These are phyloP conservation scores for Xylaria sp. DNA, from an alignment of 2,329 filamentous ascomycete genomes.

Conservation along the genomic window DNA sequence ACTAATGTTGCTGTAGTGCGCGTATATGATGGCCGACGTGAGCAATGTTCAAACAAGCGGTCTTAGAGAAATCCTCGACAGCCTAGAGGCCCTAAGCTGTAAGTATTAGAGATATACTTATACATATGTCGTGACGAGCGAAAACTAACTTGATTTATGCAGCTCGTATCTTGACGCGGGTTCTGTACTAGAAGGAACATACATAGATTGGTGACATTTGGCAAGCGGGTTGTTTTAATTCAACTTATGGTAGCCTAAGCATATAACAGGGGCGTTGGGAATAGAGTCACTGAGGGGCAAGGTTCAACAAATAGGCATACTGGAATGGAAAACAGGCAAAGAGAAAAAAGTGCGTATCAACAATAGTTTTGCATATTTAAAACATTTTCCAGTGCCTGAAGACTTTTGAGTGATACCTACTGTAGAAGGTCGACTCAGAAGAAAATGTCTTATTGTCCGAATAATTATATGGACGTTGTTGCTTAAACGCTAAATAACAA, in stretches of 20 bases:
- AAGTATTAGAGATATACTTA: conserved; percentile 53
- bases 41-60: conserved; percentile 83
- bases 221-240: conserved; percentile 38
- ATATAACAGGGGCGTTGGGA: conserved; percentile 22
- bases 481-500: too few relatives aligned
- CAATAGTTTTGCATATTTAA: neutral
- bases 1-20: conserved; percentile 63
- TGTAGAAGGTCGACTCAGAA: neutral
- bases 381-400: conserved; percentile 10
- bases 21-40: conserved; percentile 98
- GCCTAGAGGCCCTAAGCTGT: conserved; percentile 83
- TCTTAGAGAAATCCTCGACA: conserved; percentile 87
- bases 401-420: neutral
- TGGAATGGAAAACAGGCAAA: conserved; percentile 17
- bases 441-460: too few relatives aligned
- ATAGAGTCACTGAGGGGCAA: conserved; percentile 21
- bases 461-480: too few relatives aligned
- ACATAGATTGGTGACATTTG: conserved; percentile 21
- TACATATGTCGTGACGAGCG: neutral
- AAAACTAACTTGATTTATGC: conserved; percentile 36
- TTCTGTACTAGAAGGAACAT: conserved; percentile 51
- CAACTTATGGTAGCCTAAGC: conserved; percentile 34
- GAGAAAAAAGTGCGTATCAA: neutral
- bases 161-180: conserved; percentile 54
- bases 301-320: conserved; percentile 33